Percentiles rank a stretch among this genome's conserved stretches.
Evolutionary conservation across 257 asterid species (phyloP).

Genomic region (Apocynum venetum): DNA sequence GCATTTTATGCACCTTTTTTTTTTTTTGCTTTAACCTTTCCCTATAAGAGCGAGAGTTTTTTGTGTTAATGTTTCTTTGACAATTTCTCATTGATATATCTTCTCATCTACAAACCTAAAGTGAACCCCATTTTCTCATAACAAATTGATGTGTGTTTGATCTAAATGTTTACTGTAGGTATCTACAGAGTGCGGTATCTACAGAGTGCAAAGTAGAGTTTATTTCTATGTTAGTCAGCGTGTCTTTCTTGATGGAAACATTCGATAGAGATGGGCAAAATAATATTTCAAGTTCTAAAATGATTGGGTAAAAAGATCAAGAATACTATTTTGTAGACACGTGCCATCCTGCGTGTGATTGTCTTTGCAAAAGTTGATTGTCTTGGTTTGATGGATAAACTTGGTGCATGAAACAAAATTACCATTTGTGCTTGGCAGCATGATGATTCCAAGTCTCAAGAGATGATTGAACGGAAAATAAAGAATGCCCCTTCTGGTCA

Average conservation of each 20-base stretch:
- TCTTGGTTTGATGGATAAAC: background rate
- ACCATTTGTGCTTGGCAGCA: constrained; percentile 40
- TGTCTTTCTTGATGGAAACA: background rate
- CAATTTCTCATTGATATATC: background rate
- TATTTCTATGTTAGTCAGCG: background rate
- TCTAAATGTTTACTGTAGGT: background rate
- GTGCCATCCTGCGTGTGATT: background rate
- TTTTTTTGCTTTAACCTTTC: background rate
- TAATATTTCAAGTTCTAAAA: background rate
- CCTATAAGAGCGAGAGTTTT: background rate
- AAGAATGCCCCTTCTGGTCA: constrained; percentile 84
- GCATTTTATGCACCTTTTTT: too few relatives aligned
- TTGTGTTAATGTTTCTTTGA: background rate
- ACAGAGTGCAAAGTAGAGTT: background rate
- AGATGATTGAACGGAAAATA: constrained; percentile 63
- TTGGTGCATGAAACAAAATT: background rate
- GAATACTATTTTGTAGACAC: background rate
- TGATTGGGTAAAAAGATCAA: background rate
- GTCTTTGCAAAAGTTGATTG: background rate
- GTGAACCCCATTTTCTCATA: background rate
- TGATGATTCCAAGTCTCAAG: constrained; percentile 72
- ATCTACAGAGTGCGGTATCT: background rate
- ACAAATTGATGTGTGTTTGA: background rate
- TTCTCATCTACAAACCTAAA: background rate
- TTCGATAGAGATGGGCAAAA: background rate